Conservation (phyloP, 2,329 filamentous ascomycete genomes). For the Colletotrichum sp. region DNA sequence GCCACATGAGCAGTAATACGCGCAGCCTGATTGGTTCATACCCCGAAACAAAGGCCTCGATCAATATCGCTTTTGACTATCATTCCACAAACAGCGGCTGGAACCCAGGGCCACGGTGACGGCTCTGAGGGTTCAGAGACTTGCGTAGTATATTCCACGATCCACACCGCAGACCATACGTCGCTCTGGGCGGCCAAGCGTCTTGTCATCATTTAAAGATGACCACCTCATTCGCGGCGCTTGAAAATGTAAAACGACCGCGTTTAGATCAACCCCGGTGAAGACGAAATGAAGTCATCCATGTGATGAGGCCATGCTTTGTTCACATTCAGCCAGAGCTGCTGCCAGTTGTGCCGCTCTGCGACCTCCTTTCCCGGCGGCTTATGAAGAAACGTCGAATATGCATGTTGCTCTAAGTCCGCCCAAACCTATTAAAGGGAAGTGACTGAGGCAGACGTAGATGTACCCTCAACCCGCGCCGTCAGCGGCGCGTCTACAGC, state of each 20-base stretch:
- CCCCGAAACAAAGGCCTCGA: not conserved
- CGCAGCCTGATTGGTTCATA: not conserved
- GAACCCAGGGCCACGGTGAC: not conserved
- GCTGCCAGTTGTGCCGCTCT: no score
- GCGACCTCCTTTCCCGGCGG: no score
- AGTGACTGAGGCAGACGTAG: no score
- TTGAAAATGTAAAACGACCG: not conserved
- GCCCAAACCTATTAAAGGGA: no score
- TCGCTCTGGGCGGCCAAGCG: rapidly evolving
- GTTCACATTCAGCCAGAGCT: no score
- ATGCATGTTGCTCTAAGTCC: no score
- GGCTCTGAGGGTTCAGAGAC: not conserved
- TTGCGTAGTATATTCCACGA: not conserved
- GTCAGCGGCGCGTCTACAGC: no score
- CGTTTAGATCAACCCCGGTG: not conserved
- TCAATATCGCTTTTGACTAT: not conserved
- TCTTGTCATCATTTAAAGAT: not conserved
- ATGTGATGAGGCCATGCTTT: no score
- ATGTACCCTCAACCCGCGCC: no score
- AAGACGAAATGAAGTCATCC: not conserved
- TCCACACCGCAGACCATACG: not conserved
- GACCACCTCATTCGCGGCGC: not conserved
- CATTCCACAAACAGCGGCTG: not conserved
- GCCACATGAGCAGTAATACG: not conserved
- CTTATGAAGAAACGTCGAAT: no score